phyloP scores from a whole-genome alignment of 2,329 filamentous ascomycete genomes.

The Ascochyta clinopodiicola region DNA sequence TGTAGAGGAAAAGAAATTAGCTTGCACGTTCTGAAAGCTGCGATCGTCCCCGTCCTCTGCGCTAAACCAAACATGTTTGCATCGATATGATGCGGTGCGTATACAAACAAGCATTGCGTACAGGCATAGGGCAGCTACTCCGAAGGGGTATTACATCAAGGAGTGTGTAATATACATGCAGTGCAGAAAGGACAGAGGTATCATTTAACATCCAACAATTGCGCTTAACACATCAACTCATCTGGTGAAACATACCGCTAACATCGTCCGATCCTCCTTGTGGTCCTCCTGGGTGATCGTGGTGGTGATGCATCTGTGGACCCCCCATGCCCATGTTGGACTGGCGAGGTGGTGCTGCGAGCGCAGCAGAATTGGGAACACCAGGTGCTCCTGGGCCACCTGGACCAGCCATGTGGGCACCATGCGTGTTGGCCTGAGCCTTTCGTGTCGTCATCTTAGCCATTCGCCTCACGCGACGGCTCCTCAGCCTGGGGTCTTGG shows the following conservation, averaged over 20 bases:
- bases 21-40: constrained; percentile 43
- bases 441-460: constrained; percentile 94
- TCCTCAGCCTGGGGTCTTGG: constrained; percentile 89
- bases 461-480: constrained; percentile 90
- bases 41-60: constrained; percentile 26
- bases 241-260: constrained; percentile 98
- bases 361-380: constrained; percentile 68
- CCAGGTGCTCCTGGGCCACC: constrained; percentile 66
- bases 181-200: constrained; percentile 51
- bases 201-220: constrained; percentile 50
- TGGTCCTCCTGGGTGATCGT: constrained; percentile 72
- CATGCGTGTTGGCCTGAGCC: constrained; percentile 65
- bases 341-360: constrained; percentile 66
- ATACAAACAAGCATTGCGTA: constrained; percentile 32
- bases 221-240: constrained; percentile 68
- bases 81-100: constrained; percentile 17
- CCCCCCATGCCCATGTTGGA: constrained; percentile 73
- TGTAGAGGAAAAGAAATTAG: constrained; percentile 54
- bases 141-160: constrained; percentile 52
- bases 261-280: constrained; percentile 74
- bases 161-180: constrained; percentile 53
- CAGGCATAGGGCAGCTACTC: constrained; percentile 46
- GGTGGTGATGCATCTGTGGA: constrained; percentile 73
- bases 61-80: constrained; percentile 36
- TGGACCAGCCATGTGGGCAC: constrained; percentile 72